Evolutionary conservation across 2,329 filamentous ascomycete genomes (phyloP).

Genomic region (Paracoccidioides brasiliensis): DNA sequence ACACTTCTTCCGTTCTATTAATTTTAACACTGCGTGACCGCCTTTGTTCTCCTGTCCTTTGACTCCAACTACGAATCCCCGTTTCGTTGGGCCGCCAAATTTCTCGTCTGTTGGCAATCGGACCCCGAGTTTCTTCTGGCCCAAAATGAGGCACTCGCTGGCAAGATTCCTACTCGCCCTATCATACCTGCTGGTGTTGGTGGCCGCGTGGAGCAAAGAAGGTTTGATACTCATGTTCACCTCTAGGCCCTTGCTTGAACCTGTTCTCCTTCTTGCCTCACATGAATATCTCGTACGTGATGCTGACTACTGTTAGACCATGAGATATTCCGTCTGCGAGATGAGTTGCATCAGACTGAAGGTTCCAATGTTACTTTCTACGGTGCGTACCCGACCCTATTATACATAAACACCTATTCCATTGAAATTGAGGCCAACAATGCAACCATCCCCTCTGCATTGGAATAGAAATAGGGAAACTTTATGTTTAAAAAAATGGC

Average conservation of each 20-base stretch:
- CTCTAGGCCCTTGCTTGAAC: neutral
- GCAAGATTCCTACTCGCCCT: constrained; percentile 52
- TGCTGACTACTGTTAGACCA: constrained; percentile 49
- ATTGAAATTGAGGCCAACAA: neutral
- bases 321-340: constrained; percentile 90
- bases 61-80: neutral
- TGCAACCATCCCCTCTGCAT: neutral
- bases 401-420: neutral
- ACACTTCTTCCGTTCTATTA: neutral
- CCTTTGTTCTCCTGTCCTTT: neutral
- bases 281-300: constrained; percentile 1
- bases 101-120: neutral
- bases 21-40: neutral
- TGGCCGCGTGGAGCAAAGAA: constrained; percentile 75
- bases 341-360: constrained; percentile 67
- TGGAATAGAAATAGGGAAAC: no score
- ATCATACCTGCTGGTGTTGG: constrained; percentile 53
- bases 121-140: constrained; percentile 3
- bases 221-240: constrained; percentile 37
- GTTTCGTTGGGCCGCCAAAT: constrained; percentile 4
- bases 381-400: constrained; percentile 27
- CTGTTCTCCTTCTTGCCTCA: neutral
- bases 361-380: constrained; percentile 80
- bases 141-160: constrained; percentile 55
- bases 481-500: no score